phyloP scores from a whole-genome alignment of 2,329 filamentous ascomycete species.

The Botrytis paeoniae region DNA sequence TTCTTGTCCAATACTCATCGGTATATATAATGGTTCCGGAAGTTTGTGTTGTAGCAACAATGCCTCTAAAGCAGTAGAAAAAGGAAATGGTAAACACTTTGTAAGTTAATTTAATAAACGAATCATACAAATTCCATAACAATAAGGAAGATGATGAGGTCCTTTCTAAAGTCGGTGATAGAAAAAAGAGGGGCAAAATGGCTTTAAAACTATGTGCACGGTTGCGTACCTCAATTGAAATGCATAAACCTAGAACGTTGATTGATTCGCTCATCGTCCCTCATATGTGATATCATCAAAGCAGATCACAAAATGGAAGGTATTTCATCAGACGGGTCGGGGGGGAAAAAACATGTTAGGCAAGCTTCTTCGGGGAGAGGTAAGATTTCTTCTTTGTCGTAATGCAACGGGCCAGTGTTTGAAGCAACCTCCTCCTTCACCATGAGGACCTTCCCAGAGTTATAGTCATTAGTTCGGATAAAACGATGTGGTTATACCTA shows the following conservation, averaged over 20 bases:
- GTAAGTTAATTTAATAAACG: not conserved
- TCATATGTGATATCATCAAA: not conserved
- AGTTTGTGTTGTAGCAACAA: too few species aligned
- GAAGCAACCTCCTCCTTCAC: not conserved
- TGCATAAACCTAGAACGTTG: not conserved
- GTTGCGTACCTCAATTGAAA: not conserved
- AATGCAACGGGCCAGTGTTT: not conserved
- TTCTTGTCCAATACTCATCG: not conserved
- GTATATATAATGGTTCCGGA: not conserved
- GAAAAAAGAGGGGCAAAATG: not conserved
- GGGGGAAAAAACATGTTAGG: conserved; percentile 15
- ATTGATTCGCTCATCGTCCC: not conserved
- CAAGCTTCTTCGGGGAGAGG: conserved; percentile 19
- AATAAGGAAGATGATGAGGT: not conserved
- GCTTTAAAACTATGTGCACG: not conserved
- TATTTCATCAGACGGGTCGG: conserved; percentile 2
- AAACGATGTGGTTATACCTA: not conserved
- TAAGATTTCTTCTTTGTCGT: not conserved
- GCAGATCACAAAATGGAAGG: conserved; percentile 1
- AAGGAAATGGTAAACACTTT: too few species aligned
- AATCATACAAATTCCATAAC: not conserved
- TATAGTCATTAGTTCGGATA: not conserved
- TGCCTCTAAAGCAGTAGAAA: too few species aligned
- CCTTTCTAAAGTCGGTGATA: not conserved
- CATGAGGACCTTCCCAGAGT: not conserved